Evolutionary conservation across 2,329 filamentous ascomycete genomes (phyloP), one percentile per base, ranked within the genome.

Genomic region (Stemphylium lycopersici): DNA sequence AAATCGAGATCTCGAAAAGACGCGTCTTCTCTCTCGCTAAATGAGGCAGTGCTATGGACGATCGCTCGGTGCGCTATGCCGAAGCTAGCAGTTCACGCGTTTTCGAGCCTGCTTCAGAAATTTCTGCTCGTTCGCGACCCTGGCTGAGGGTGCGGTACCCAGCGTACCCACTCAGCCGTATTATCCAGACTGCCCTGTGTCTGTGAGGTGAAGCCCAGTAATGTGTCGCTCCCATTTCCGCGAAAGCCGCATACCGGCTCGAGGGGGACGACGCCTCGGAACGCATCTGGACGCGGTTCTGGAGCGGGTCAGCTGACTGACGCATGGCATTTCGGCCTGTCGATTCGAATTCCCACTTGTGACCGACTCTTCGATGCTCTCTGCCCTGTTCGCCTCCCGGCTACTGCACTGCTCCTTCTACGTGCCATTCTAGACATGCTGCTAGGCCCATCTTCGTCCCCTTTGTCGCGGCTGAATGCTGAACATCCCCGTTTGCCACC

Each of bases 271-370:
- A 31, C 29, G 42, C 16, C 36, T 24, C 22, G 33, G 26, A 29
- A 29, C 44, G 39, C 26, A 3, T 24, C 26, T 13, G 26, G 24
- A 15, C 36, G 36, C 13, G 48, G 8, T 29, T 29, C 26, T 29
- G 26, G 26, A 12, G n/a, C 36, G 36, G 26, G 33, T 49, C 41
- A 47, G 37, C 36, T 56, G 42, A 40, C 36, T 56, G 42, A 40
- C 31, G 15, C 41, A 57, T 57, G 46, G 13, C n/a, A 46, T 43
- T 50, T 29, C 3, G 12, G 45, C 16, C 26, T 36, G 22, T 55
- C 55, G 51, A 55, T 57, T 36, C 55, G 51, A 57, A 43, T 50
- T 50, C 24, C 51, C 46, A 29, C 32, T 31, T 43, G 24, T 11
- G 33, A 34, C 20, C 24, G 13, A 38, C 39, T 46, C 18, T 48